phyloP scores from a whole-genome alignment of 108 stramenopile species.

The Cyclotella cryptica region DNA sequence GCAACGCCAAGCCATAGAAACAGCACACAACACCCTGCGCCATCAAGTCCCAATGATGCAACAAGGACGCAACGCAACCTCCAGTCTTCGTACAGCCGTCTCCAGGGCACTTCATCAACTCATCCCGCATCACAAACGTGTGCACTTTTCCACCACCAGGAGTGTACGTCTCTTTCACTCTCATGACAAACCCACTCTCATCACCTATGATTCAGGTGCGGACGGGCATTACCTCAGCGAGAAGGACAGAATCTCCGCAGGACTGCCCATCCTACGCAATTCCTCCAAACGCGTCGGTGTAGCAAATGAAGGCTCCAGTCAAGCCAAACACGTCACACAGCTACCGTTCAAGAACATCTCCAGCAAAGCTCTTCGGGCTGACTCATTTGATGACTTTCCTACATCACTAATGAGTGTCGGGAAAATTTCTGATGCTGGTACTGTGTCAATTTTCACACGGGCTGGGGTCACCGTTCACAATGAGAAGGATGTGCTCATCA shows the following conservation, averaged over 20 bases:
- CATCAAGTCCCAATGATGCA: neutral
- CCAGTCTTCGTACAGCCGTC: too few relatives aligned
- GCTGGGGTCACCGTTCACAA: neutral
- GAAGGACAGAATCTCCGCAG: neutral
- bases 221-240: neutral
- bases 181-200: neutral
- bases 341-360: neutral
- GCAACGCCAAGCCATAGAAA: neutral
- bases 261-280: constrained; percentile 8
- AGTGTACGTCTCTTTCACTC: neutral
- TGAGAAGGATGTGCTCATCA: neutral
- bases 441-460: neutral
- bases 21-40: neutral
- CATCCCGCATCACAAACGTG: neutral
- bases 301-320: neutral
- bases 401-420: constrained; percentile 3
- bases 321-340: neutral
- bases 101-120: neutral
- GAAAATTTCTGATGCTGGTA: neutral
- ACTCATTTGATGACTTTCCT: constrained; percentile 1
- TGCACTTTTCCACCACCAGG: neutral
- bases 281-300: neutral
- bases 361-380: neutral
- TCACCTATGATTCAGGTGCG: constrained; percentile 11
- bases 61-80: neutral